Conservation (phyloP, 2,329 filamentous ascomycete genomes). For the Fusarium tjaetaba region DNA sequence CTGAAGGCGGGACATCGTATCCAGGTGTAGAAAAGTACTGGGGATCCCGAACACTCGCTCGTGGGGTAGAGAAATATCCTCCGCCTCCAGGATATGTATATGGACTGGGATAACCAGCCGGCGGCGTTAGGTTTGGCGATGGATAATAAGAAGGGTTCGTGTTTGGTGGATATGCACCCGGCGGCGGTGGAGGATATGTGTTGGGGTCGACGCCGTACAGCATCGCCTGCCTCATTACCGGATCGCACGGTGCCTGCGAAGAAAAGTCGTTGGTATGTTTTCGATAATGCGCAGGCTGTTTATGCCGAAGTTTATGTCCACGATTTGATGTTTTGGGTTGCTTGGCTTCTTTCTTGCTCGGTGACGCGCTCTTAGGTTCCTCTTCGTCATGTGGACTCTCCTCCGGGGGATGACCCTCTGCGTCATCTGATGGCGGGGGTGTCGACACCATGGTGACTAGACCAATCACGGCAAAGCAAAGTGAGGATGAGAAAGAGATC, state of each 20-base stretch:
- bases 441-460: slow-evolving; percentile 4
- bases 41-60: background rate
- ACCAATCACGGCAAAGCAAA: background rate
- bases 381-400: background rate
- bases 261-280: background rate
- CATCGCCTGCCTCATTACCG: background rate
- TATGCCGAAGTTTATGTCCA: background rate
- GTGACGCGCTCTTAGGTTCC: background rate
- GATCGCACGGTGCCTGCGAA: background rate
- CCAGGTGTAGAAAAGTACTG: background rate
- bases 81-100: background rate
- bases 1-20: background rate
- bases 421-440: slow-evolving; percentile 8
- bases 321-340: background rate
- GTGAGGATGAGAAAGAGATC: background rate
- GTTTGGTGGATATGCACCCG: background rate
- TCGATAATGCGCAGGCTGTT: background rate
- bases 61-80: background rate
- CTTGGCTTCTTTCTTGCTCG: background rate
- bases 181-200: background rate
- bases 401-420: background rate
- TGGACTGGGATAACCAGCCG: background rate
- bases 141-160: background rate
- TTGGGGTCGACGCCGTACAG: background rate
- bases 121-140: background rate